Conservation (phyloP, 371 early-diverging fungal genomes). For the Fennellomyces sp. region DNA sequence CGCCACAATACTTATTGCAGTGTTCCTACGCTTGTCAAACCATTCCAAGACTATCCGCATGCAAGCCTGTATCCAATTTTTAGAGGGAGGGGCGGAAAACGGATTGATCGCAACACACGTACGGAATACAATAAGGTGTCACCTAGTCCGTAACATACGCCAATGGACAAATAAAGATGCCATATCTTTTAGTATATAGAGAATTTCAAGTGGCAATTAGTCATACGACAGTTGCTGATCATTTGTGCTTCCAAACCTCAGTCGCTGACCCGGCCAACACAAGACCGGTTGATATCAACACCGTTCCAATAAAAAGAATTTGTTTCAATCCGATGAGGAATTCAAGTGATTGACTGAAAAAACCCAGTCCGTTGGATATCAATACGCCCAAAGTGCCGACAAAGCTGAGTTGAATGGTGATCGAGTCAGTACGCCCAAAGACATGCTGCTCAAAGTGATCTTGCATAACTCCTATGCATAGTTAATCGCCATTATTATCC, state of each 20-base stretch:
- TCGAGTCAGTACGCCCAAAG: not conserved
- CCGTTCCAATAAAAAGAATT: not conserved
- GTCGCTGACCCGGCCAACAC: not conserved
- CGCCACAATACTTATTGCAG: conserved; percentile 3
- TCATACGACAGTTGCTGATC: not conserved
- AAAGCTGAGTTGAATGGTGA: conserved; percentile 7
- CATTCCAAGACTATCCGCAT: conserved; percentile 11
- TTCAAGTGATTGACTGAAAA: conserved; percentile 2
- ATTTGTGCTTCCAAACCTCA: not conserved
- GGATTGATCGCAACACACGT: not conserved
- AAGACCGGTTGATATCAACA: not conserved
- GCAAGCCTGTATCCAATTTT: not conserved
- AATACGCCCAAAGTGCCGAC: conserved; percentile 7
- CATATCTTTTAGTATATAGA: conserved; percentile 9
- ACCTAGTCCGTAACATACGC: conserved; percentile 3
- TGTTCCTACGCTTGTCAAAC: conserved; percentile 4
- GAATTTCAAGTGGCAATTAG: not conserved
- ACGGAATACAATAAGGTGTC: not conserved
- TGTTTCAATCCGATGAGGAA: conserved; percentile 2
- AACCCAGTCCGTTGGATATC: not conserved
- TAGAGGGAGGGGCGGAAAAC: not conserved
- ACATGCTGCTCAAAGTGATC: conserved; percentile 13
- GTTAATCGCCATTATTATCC: no score
- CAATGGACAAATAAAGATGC: conserved; percentile 13
- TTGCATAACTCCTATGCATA: conserved; percentile 21